Conservation (phyloP, 371 early-diverging fungal species). For the Syncephalastrum racemosum region DNA sequence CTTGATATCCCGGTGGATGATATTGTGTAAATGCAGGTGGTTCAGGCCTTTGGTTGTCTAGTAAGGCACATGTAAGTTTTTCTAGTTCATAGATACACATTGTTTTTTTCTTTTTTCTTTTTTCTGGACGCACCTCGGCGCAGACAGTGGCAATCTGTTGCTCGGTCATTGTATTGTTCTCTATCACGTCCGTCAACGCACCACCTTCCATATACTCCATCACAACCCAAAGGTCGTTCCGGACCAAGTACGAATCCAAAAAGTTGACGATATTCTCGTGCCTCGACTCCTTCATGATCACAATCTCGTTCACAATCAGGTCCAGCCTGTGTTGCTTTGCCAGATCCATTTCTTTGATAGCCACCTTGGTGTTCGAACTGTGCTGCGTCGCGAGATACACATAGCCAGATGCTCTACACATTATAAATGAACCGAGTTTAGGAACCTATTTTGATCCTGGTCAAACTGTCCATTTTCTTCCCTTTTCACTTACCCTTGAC, state of each 20-base stretch:
- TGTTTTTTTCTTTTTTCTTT: too few relatives aligned
- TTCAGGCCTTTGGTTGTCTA: slow-evolving; percentile 39
- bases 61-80: too few relatives aligned
- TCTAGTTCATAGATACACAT: too few relatives aligned
- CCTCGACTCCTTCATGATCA: slow-evolving; percentile 92
- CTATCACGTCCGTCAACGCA: slow-evolving; percentile 95
- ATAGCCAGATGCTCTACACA: slow-evolving; percentile 85
- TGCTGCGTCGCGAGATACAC: slow-evolving; percentile 69
- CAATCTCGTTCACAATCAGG: slow-evolving; percentile 93
- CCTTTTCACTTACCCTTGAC: slow-evolving; percentile 83
- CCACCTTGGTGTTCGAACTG: slow-evolving; percentile 65
- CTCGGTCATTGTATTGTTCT: slow-evolving; percentile 89
- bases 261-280: slow-evolving; percentile 96
- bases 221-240: slow-evolving; percentile 93
- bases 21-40: slow-evolving; percentile 85
- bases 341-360: slow-evolving; percentile 97
- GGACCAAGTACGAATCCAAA: slow-evolving; percentile 86
- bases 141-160: slow-evolving; percentile 91
- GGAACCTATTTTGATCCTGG: background rate
- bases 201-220: slow-evolving; percentile 99
- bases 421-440: background rate
- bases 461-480: too few relatives aligned
- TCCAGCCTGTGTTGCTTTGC: slow-evolving; percentile 91
- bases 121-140: slow-evolving; percentile 59
- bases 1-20: slow-evolving; percentile 97